Base-by-base conservation (phyloP, 306 rosid species). In the Quillaja saponaria region DNA sequence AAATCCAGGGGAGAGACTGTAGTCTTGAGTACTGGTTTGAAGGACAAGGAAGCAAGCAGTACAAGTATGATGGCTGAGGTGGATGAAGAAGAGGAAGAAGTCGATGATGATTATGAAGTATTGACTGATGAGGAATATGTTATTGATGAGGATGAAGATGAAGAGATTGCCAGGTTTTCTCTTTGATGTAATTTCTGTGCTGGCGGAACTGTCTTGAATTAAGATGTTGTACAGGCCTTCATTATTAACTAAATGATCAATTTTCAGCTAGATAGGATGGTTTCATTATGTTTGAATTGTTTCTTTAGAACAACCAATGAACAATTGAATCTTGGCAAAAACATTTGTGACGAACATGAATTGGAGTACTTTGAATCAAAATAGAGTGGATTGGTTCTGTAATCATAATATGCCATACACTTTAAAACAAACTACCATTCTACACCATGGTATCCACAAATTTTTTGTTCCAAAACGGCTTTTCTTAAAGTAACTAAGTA, bases 1-100 rank as follows among this genome's bases (percentile, higher is more conserved):
- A 78, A 71, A 58, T 78, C 88, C 0, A 49, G 75, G 41, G 95
- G 90, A 38, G 78, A 73, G 78, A 82, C 80, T 10, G 95, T 84
- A 66, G 84, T 81, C 31, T 69, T 88, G 85, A 91, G 81, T 88
- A 84, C 88, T 17, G 87, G 95, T 52, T 76, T 84, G 76, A 91
- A 88, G 76, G 81, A 74, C 71, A 75, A 53, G 74, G 67, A 58
- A 40, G 53, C 62, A 8, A 40, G 31, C 42, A 63, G 60, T 42
- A 82, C 62, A 77, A 71, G 64, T 60, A 58, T 49, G 72, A 81
- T 82, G 85, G 80, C 66, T 6, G 82, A 71, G 52, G 86, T 80
- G 1, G 77, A 74, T 5, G 88, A 71, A 31, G 80, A 67, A 25
- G 81, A 69, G 15, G 79, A 71, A 6, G 76, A 69, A 0, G 68